Percentiles rank a stretch among this genome's conserved stretches.
These are phyloP conservation scores for Skeletonema grethae DNA, from an alignment of 108 stramenopile species.

Conservation along the genomic window DNA sequence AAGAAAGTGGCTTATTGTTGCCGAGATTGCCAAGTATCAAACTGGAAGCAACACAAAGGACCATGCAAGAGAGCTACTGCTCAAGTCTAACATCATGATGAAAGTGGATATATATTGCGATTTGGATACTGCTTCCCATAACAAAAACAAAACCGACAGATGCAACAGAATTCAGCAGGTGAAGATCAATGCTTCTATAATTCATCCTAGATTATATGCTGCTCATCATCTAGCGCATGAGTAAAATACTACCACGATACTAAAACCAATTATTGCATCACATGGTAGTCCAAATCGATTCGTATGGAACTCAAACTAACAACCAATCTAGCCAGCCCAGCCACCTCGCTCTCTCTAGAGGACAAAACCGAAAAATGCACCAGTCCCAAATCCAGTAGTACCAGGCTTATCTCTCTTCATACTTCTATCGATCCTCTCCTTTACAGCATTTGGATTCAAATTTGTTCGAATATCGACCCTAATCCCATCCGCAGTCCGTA, in stretches of 20 bases:
- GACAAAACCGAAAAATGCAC: slow-evolving; percentile 36
- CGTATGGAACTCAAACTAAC: not conserved
- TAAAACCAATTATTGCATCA: not conserved
- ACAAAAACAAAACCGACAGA: no score
- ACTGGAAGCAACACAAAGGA: slow-evolving; percentile 10
- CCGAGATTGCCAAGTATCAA: slow-evolving; percentile 7
- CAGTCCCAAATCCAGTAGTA: slow-evolving; percentile 32
- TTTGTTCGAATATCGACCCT: slow-evolving; percentile 28
- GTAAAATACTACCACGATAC: not conserved
- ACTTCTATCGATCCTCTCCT: not conserved
- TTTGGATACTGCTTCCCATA: no score
- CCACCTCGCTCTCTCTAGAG: not conserved
- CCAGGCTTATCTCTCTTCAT: slow-evolving; percentile 39
- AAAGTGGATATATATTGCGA: no score
- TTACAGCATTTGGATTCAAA: slow-evolving; percentile 14
- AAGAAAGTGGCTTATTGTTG: slow-evolving; percentile 8
- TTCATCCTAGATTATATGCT: not conserved
- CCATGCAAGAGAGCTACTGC: slow-evolving; percentile 2
- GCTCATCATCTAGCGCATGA: not conserved
- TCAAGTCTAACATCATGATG: not conserved
- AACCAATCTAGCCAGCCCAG: not conserved
- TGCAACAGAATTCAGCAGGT: not conserved
- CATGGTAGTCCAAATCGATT: not conserved
- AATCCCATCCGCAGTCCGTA: slow-evolving; percentile 35
- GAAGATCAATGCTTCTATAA: not conserved